Conservation (phyloP, 257 asterid genomes). For the Lycium ferocissimum region DNA sequence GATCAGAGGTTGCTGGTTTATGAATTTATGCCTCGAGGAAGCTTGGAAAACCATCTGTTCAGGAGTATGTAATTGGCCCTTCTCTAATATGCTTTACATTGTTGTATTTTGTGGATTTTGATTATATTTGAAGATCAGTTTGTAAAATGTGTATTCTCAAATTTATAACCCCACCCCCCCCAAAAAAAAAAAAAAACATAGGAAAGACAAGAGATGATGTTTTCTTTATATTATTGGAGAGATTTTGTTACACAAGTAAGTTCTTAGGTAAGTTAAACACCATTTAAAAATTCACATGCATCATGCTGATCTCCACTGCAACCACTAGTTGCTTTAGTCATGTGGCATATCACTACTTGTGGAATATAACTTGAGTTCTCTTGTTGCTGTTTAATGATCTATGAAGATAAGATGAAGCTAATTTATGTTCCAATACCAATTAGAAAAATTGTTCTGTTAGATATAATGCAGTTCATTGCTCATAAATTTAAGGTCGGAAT, state of each 20-base stretch:
- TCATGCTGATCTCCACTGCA: no score
- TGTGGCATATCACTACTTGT: background rate
- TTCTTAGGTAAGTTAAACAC: background rate
- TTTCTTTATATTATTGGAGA: background rate
- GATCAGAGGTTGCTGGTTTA: conserved; percentile 94
- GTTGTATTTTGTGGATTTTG: conserved; percentile 2
- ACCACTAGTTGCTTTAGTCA: background rate
- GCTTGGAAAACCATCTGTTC: conserved; percentile 96
- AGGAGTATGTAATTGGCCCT: conserved; percentile 65
- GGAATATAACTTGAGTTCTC: background rate
- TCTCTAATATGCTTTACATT: background rate
- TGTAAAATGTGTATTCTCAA: background rate
- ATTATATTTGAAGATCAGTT: background rate
- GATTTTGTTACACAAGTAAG: background rate
- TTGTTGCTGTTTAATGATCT: background rate
- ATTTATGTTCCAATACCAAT: background rate
- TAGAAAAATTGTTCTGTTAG: background rate
- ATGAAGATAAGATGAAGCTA: background rate
- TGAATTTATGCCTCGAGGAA: conserved; percentile 98
- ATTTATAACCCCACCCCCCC: background rate
- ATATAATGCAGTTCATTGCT: background rate
- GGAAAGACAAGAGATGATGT: background rate
- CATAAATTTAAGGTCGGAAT: background rate
- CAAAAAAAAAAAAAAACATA: no score
- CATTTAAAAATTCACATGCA: background rate